Base-by-base conservation (phyloP, 495 filamentous ascomycete species). In the Trichoderma parareesei region DNA sequence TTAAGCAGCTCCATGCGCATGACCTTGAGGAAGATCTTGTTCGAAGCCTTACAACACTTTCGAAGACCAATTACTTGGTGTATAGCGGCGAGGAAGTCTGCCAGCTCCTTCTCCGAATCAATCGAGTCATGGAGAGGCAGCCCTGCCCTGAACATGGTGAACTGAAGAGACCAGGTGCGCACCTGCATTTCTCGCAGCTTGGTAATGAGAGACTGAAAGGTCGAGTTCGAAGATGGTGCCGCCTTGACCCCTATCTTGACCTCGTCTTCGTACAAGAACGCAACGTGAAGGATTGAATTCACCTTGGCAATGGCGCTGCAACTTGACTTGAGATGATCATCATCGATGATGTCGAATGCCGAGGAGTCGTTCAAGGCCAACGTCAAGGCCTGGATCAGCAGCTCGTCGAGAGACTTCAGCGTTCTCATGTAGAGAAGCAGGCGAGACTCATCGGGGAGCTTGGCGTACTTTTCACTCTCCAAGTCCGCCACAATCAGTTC, bases 141-240 rank as follows among this genome's bases (percentile, higher is more conserved):
- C 13, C 84, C 80, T 16, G 73, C 71, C 64, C 88, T 87, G 16
- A 96, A 69, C 62, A 96, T 78, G 0, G 84, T 83, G 72, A 86
- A 87, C 64, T 89, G 84, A 40, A 97, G 74, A 10, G 88, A 88
- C 92, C 94, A 98, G 38, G 86, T 86, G 49, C 90, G 86, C 7
- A 98, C 87, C 67, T 97, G 89, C 83, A 96, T 90, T 65, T 97
- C 93, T 43, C 91, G 85, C 48, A 96, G 82, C 71, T 87, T 92
- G 35, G 83, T 85, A 60, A 87, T 81, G 66, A 91, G 88, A 13
- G 76, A 78, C 62, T 83, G 79, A 44, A 78, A 76, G 7, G 69
- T 72, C 8, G 74, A 64, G 2, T 70, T 67, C 49, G 53, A 75
- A 33, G 76, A 68, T 53, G 74, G 64, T 53, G 81, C 63, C 42